A percentile compares a stretch with the other conserved stretches of the same genome.
These are phyloP conservation scores for Euptelea pleiosperma DNA, from an alignment of 164 flowering plant genomes.

Conservation along the genomic window DNA sequence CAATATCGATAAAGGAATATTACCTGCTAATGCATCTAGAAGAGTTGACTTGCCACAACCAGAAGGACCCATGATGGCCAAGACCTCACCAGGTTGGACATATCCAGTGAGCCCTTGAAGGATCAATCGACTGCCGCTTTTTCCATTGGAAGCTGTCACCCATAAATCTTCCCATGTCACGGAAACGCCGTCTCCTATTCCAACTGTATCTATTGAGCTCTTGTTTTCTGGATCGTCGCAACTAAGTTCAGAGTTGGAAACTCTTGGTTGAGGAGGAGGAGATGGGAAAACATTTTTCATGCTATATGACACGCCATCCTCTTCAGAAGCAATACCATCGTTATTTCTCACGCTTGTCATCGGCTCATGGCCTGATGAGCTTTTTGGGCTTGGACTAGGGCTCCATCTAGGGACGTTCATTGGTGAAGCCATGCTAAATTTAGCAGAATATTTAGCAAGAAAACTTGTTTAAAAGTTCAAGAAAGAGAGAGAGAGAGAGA, in stretches of 20 bases:
- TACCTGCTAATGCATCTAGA: slow-evolving; percentile 51
- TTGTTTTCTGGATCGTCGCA: no score
- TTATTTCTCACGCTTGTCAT: not conserved
- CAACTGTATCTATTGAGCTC: not conserved
- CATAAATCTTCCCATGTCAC: slow-evolving; percentile 45
- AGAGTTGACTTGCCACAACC: slow-evolving; percentile 57
- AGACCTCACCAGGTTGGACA: slow-evolving; percentile 42
- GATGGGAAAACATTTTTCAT: slow-evolving; percentile 1
- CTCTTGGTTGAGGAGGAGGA: not conserved
- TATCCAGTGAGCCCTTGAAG: slow-evolving; percentile 42
- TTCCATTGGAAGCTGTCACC: slow-evolving; percentile 28
- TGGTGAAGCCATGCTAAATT: no score
- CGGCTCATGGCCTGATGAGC: slow-evolving; percentile 3
- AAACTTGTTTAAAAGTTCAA: no score
- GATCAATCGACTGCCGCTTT: slow-evolving; percentile 16
- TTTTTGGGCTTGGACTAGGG: slow-evolving; percentile 4
- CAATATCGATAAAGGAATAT: no score
- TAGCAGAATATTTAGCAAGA: no score
- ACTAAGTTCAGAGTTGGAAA: no score
- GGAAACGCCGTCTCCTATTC: slow-evolving; percentile 14
- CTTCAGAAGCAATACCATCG: no score
- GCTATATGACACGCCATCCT: not conserved
- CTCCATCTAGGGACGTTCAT: slow-evolving; percentile 6
- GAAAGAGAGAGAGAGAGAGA: no score
- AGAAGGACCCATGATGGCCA: slow-evolving; percentile 60